Evolutionary conservation across 352 stramenopile species (phyloP).

Genomic region (Phytophthora melonis): DNA sequence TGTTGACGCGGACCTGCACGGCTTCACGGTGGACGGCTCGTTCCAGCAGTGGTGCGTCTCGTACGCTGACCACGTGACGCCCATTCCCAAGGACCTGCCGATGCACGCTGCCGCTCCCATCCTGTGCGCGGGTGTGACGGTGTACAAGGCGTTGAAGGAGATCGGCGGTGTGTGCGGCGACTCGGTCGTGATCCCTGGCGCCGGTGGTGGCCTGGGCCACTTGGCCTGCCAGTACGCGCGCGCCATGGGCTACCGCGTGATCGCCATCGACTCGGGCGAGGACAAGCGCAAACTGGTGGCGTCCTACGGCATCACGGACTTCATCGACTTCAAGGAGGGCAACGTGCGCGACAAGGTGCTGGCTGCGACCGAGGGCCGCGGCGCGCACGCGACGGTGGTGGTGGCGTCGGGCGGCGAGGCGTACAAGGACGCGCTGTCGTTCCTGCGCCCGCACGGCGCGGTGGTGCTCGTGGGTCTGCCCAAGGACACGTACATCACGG

Average conservation of each 20-base stretch:
- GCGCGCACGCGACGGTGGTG: slow-evolving; percentile 50
- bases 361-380: slow-evolving; percentile 45
- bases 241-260: slow-evolving; percentile 73
- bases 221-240: slow-evolving; percentile 80
- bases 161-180: slow-evolving; percentile 50
- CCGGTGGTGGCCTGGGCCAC: slow-evolving; percentile 79
- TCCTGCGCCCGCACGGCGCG: slow-evolving; percentile 59
- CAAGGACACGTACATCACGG: too few species aligned
- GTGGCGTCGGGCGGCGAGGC: slow-evolving; percentile 37
- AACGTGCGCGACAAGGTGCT: slow-evolving; percentile 55
- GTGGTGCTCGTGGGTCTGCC: too few species aligned
- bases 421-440: slow-evolving; percentile 58
- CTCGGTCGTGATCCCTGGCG: slow-evolving; percentile 66
- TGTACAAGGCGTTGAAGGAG: slow-evolving; percentile 81
- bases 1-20: slow-evolving; percentile 3
- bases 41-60: slow-evolving; percentile 65
- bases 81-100: slow-evolving; percentile 61
- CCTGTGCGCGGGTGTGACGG: slow-evolving; percentile 89
- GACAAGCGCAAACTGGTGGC: slow-evolving; percentile 69
- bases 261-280: slow-evolving; percentile 70
- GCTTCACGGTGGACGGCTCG: slow-evolving; percentile 43
- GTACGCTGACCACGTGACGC: slow-evolving; percentile 70
- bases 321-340: slow-evolving; percentile 76
- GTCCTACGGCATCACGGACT: slow-evolving; percentile 70
- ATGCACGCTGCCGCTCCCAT: slow-evolving; percentile 61